These are phyloP conservation scores for Pyronema omphalodes DNA, from an alignment of 495 filamentous ascomycete species.

Conservation along the genomic window DNA sequence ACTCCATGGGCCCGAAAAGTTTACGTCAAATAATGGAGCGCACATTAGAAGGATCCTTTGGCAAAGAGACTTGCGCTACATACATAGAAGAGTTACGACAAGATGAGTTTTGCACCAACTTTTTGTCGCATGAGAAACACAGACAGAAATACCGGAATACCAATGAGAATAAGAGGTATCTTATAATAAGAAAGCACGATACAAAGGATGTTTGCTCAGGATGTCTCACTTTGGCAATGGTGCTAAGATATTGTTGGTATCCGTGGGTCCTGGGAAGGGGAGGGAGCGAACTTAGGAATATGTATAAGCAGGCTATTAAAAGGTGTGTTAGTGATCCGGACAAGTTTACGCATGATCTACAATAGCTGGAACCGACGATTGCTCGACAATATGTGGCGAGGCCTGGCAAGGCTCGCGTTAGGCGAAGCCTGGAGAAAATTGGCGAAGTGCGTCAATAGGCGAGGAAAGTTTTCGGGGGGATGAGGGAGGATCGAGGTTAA, in stretches of 20 bases:
- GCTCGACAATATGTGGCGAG: too few species aligned
- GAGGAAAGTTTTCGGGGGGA: too few species aligned
- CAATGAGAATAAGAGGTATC: not conserved
- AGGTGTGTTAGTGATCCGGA: too few species aligned
- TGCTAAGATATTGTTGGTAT: slow-evolving; percentile 1
- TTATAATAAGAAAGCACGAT: not conserved
- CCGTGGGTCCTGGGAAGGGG: not conserved
- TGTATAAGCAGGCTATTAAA: slow-evolving; percentile 15
- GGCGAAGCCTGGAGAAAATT: too few species aligned
- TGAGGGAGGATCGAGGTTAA: too few species aligned
- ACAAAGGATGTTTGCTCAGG: not conserved
- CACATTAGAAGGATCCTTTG: not conserved
- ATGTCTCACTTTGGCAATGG: not conserved
- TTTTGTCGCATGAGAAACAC: not conserved
- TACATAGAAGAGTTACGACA: not conserved
- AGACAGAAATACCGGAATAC: slow-evolving; percentile 1
- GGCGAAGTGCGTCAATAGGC: too few species aligned
- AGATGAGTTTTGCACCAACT: not conserved
- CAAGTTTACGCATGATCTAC: too few species aligned
- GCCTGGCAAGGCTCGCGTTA: too few species aligned
- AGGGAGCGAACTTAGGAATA: not conserved
- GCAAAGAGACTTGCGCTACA: not conserved
- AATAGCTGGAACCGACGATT: too few species aligned
- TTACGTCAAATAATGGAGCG: slow-evolving; percentile 1
- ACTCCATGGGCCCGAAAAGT: not conserved